A percentile compares a stretch with the other conserved stretches of the same genome.
Evolutionary conservation across 768 basidiomycete genomes (phyloP).

Genomic region (Sporobolomyces roseus): DNA sequence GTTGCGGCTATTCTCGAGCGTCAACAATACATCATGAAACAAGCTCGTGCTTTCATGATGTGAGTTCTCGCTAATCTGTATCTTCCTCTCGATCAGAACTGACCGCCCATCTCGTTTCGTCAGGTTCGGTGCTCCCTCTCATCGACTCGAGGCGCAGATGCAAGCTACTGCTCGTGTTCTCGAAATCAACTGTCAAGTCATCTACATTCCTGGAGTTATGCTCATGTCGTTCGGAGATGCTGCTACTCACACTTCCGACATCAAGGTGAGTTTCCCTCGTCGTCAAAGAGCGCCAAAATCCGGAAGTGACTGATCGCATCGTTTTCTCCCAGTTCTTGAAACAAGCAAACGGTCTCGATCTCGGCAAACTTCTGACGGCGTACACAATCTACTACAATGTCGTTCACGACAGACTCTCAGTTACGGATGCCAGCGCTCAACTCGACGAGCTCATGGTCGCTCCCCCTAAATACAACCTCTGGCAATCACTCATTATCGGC

Average conservation of each 20-base stretch:
- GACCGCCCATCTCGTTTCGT: not conserved
- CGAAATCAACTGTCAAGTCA: constrained; percentile 53
- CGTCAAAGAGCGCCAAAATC: no score
- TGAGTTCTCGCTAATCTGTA: constrained; percentile 18
- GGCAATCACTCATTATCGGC: constrained; percentile 65
- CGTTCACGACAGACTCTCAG: constrained; percentile 71
- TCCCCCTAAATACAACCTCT: constrained; percentile 54
- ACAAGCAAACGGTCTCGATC: constrained; percentile 57
- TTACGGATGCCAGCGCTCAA: constrained; percentile 65
- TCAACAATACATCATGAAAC: constrained; percentile 55
- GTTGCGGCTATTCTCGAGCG: constrained; percentile 62
- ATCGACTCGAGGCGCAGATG: constrained; percentile 55
- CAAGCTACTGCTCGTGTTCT: constrained; percentile 55
- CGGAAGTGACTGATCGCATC: not conserved
- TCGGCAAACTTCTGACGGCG: constrained; percentile 62
- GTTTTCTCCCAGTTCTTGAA: constrained; percentile 42
- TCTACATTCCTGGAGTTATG: constrained; percentile 58
- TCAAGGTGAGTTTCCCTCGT: constrained; percentile 60
- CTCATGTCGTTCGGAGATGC: constrained; percentile 78
- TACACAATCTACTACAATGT: constrained; percentile 44
- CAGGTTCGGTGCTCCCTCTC: constrained; percentile 53
- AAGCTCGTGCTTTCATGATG: constrained; percentile 55
- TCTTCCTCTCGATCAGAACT: not conserved
- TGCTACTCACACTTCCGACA: constrained; percentile 71
- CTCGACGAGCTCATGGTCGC: constrained; percentile 70